These are phyloP conservation scores for Suhomyces guaymorum DNA, from an alignment of 1,139 yeast species.

Conservation along the genomic window DNA sequence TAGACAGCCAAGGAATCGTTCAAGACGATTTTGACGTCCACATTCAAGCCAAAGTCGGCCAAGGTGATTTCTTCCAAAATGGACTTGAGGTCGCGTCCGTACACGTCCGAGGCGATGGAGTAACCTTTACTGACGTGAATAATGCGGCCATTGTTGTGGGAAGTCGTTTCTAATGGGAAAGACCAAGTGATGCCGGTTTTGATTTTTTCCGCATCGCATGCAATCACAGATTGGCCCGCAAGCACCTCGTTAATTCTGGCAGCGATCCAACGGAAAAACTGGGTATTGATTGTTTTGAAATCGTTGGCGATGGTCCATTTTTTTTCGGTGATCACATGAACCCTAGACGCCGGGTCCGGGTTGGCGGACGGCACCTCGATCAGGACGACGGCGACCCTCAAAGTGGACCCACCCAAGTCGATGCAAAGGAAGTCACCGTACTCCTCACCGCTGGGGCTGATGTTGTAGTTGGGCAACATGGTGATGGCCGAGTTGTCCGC, in stretches of 20 bases:
- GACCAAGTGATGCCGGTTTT: slow-evolving; percentile 59
- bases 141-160: slow-evolving; percentile 47
- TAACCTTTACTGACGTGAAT: slow-evolving; percentile 55
- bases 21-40: slow-evolving; percentile 38
- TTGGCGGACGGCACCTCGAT: slow-evolving; percentile 21
- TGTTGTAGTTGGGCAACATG: slow-evolving; percentile 50
- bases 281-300: slow-evolving; percentile 37
- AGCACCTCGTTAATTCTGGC: slow-evolving; percentile 35
- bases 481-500: slow-evolving; percentile 31
- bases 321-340: slow-evolving; percentile 34
- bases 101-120: slow-evolving; percentile 39
- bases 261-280: slow-evolving; percentile 46
- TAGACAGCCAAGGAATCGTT: slow-evolving; percentile 52
- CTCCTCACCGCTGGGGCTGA: slow-evolving; percentile 45
- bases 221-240: slow-evolving; percentile 27
- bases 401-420: slow-evolving; percentile 59
- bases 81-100: slow-evolving; percentile 42
- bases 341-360: slow-evolving; percentile 14
- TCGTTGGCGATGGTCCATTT: slow-evolving; percentile 45
- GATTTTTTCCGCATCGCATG: slow-evolving; percentile 19
- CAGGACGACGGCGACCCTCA: slow-evolving; percentile 49
- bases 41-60: slow-evolving; percentile 24
- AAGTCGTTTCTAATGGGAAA: slow-evolving; percentile 51
- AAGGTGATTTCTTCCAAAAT: slow-evolving; percentile 37
- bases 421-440: slow-evolving; percentile 47